Conservation (phyloP, 2,329 filamentous ascomycete species). For the Fusarium mundagurra region DNA sequence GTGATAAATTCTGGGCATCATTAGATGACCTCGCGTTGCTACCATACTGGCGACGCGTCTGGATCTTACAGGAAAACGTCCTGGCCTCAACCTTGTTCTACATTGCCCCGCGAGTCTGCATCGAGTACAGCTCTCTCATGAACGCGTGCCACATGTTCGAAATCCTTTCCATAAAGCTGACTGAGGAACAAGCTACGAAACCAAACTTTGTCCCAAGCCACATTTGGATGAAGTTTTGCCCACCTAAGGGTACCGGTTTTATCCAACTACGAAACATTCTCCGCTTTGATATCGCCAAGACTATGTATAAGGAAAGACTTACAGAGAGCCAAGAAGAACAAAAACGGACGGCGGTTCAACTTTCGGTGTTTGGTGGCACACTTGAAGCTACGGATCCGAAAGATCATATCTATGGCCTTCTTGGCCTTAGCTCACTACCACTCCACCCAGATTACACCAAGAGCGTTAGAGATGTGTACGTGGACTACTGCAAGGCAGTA, state of each 20-base stretch:
- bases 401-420: background rate
- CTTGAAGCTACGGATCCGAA: background rate
- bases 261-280: background rate
- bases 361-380: background rate
- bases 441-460: background rate
- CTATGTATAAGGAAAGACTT: background rate
- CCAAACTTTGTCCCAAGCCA: background rate
- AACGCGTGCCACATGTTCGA: background rate
- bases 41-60: background rate
- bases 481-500: background rate
- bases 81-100: background rate
- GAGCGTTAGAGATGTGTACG: background rate
- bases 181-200: background rate
- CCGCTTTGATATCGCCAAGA: background rate
- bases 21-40: background rate
- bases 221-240: background rate
- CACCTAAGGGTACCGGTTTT: background rate
- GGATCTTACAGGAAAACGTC: background rate
- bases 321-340: background rate
- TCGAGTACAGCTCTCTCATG: slow-evolving; percentile 1
- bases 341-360: background rate
- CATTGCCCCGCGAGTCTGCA: background rate
- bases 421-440: background rate
- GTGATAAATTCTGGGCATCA: background rate
- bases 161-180: background rate